These are phyloP conservation scores for Dendrobium nobile DNA, from an alignment of 106 monocot species.

Conservation along the genomic window DNA sequence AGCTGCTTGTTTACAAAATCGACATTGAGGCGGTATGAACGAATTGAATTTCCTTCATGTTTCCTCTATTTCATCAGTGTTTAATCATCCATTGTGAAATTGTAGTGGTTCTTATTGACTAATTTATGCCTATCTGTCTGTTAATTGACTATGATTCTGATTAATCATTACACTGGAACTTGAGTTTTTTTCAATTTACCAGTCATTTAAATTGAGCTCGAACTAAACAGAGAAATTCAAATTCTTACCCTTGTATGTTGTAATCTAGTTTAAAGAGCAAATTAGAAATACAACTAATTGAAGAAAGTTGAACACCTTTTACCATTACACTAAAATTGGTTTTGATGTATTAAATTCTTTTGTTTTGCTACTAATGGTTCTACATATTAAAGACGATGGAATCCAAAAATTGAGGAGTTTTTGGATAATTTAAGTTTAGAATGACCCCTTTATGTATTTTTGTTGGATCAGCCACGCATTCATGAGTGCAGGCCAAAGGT, in stretches of 20 bases:
- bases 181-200: background rate
- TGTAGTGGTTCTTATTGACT: background rate
- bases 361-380: background rate
- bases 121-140: background rate
- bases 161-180: too few species aligned
- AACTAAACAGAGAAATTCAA: background rate
- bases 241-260: background rate
- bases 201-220: background rate
- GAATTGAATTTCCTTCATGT: background rate
- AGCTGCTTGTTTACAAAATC: slow-evolving; percentile 51
- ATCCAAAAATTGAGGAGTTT: background rate
- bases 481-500: too few species aligned
- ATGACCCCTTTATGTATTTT: background rate
- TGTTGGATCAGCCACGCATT: too few species aligned
- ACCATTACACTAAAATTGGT: background rate
- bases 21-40: slow-evolving; percentile 57
- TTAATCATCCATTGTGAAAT: background rate
- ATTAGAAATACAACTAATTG: background rate
- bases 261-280: background rate
- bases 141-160: background rate
- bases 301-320: background rate
- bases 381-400: background rate
- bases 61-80: background rate
- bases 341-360: background rate
- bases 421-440: background rate